Evolutionary conservation across 2,329 filamentous ascomycete genomes (phyloP).

Genomic region (Fusarium nygamai): DNA sequence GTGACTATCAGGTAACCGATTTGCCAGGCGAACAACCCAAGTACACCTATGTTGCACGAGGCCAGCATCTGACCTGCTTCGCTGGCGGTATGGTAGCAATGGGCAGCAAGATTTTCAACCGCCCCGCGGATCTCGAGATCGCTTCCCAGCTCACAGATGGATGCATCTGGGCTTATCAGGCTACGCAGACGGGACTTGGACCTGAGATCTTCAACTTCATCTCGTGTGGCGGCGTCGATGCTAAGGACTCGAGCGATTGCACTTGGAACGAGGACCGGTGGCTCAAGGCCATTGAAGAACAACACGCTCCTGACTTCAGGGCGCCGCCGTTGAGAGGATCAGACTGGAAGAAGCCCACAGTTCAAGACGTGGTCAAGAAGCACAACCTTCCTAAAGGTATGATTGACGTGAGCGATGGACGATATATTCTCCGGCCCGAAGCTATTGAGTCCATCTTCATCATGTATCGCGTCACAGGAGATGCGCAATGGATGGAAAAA

Average conservation of each 20-base stretch:
- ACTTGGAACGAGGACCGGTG: slow-evolving; percentile 47
- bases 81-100: slow-evolving; percentile 74
- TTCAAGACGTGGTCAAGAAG: slow-evolving; percentile 37
- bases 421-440: slow-evolving; percentile 77
- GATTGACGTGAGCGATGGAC: slow-evolving; percentile 62
- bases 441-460: slow-evolving; percentile 84
- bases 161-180: slow-evolving; percentile 70
- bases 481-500: slow-evolving; percentile 70
- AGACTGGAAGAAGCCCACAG: slow-evolving; percentile 40
- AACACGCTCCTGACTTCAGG: slow-evolving; percentile 39
- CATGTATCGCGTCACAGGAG: slow-evolving; percentile 78
- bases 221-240: slow-evolving; percentile 48
- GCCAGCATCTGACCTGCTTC: slow-evolving; percentile 72
- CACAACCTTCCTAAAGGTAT: slow-evolving; percentile 63
- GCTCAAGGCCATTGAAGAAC: slow-evolving; percentile 40
- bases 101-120: slow-evolving; percentile 66
- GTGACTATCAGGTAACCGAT: slow-evolving; percentile 55
- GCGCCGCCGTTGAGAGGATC: slow-evolving; percentile 32
- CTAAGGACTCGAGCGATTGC: slow-evolving; percentile 46
- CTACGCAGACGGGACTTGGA: slow-evolving; percentile 66
- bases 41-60: slow-evolving; percentile 50
- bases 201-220: slow-evolving; percentile 67
- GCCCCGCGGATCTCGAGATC: slow-evolving; percentile 64
- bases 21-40: slow-evolving; percentile 37
- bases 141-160: slow-evolving; percentile 69